phyloP scores from a whole-genome alignment of 352 stramenopile genomes.

The Globisporangium orthogonon region DNA sequence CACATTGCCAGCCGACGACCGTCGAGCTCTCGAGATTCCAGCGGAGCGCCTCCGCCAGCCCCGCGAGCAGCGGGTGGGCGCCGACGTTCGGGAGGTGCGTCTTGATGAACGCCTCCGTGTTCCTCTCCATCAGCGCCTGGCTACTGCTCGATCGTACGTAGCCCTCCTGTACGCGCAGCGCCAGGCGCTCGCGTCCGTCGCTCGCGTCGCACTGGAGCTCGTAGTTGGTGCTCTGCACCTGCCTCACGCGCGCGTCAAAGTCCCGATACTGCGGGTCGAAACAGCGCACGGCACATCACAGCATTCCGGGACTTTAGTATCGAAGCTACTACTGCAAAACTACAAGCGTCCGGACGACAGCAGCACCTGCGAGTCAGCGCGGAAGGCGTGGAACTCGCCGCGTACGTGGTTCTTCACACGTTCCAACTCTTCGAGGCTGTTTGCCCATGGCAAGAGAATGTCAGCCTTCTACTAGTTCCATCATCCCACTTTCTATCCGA shows the following conservation, averaged over 20 bases:
- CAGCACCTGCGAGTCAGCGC: conserved; percentile 34
- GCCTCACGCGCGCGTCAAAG: conserved; percentile 32
- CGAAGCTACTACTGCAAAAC: not conserved
- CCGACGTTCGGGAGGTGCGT: conserved; percentile 40
- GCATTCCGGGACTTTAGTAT: not conserved
- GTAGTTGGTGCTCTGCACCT: conserved; percentile 51
- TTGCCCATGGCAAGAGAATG: too few species aligned
- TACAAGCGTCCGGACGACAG: not conserved
- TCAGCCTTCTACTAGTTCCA: too few species aligned
- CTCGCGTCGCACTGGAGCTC: conserved; percentile 23
- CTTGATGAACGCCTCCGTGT: conserved; percentile 41
- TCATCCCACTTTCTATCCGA: not conserved
- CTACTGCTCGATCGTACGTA: conserved; percentile 33
- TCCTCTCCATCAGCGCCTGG: conserved; percentile 29
- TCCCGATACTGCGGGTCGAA: conserved; percentile 32
- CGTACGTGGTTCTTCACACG: conserved; percentile 62
- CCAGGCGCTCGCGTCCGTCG: conserved; percentile 22
- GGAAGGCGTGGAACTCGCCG: conserved; percentile 39
- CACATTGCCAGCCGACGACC: conserved; percentile 65
- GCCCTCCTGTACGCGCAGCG: conserved; percentile 31
- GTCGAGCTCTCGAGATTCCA: conserved; percentile 61
- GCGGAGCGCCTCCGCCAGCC: conserved; percentile 41
- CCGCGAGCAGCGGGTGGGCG: conserved; percentile 63
- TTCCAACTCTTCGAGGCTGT: conserved; percentile 52
- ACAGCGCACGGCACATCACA: not conserved